Percentiles rank a stretch among this genome's conserved stretches.
Conservation (phyloP, 2,329 filamentous ascomycete genomes). For the Exophiala aquamarina region DNA sequence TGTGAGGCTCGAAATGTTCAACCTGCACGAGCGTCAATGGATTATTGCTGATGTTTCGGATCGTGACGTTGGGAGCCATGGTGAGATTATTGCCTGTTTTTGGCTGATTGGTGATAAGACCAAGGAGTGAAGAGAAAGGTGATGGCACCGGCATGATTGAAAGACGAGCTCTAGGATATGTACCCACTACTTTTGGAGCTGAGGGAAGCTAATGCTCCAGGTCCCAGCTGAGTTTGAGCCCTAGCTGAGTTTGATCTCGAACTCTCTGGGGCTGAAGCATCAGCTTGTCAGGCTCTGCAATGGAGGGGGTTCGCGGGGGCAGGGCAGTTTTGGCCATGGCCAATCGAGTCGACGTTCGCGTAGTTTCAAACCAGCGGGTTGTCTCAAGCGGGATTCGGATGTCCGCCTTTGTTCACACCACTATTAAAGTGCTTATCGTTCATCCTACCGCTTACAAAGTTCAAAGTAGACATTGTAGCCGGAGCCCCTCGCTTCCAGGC, state of each 20-base stretch:
- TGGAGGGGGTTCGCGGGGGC: background rate
- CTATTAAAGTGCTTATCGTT: background rate
- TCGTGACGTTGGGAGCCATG: slow-evolving; percentile 56
- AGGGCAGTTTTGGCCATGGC: background rate
- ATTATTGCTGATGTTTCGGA: slow-evolving; percentile 78
- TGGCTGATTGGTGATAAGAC: background rate
- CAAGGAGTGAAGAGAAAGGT: no score
- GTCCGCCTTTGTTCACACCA: background rate
- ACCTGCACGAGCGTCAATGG: slow-evolving; percentile 71
- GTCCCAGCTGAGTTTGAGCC: no score
- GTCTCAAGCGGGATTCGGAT: no score
- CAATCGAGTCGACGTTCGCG: no score
- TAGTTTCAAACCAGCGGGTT: no score
- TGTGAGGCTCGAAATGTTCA: slow-evolving; percentile 66
- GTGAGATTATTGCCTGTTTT: slow-evolving; percentile 2
- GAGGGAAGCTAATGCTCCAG: no score
- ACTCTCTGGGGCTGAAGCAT: no score
- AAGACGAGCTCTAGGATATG: no score
- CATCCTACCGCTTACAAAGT: background rate
- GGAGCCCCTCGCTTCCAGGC: background rate
- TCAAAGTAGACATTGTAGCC: background rate
- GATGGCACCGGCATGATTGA: no score
- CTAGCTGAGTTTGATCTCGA: no score
- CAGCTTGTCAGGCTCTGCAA: background rate
- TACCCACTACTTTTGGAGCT: no score